Evolutionary conservation across 2,329 filamentous ascomycete genomes (phyloP).

Genomic region (Albifimbria verrucaria): DNA sequence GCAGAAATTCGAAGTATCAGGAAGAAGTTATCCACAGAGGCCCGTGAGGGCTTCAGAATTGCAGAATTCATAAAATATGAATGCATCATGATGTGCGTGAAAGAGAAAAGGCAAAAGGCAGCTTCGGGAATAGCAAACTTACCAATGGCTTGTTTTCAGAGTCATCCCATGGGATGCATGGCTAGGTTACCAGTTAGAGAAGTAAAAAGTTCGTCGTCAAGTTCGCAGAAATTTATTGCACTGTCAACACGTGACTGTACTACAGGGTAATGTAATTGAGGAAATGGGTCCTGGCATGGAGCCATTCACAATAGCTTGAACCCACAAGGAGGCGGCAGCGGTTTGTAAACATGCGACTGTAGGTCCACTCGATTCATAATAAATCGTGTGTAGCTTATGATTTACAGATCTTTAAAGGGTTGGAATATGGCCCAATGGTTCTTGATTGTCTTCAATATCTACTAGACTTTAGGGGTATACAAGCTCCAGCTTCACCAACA

Average conservation of each 20-base stretch:
- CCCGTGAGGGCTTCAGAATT: slow-evolving; percentile 38
- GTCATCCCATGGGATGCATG: too few relatives aligned
- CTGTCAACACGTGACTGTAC: slow-evolving; percentile 12
- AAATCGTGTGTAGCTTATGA: too few relatives aligned
- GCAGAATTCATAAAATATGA: slow-evolving; percentile 45
- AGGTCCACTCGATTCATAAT: too few relatives aligned
- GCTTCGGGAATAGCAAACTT: background rate
- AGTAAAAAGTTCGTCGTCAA: too few relatives aligned
- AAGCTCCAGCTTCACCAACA: background rate
- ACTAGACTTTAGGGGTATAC: slow-evolving; percentile 1
- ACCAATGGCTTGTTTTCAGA: background rate
- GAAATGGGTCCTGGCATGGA: background rate
- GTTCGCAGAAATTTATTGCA: slow-evolving; percentile 8
- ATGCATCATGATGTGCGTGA: slow-evolving; percentile 28
- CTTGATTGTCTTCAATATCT: background rate
- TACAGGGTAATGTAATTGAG: background rate
- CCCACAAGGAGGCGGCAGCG: too few relatives aligned
- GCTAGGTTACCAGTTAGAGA: too few relatives aligned
- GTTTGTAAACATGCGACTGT: too few relatives aligned
- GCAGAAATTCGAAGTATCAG: slow-evolving; percentile 14
- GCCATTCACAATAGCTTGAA: too few relatives aligned
- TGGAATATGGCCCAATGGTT: too few relatives aligned
- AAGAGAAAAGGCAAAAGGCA: background rate
- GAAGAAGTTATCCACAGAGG: slow-evolving; percentile 28
- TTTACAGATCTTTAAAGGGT: too few relatives aligned